A percentile compares a stretch with the other conserved stretches of the same genome.
Evolutionary conservation across 1,284 basidiomycete species (phyloP).

Genomic region (Boletus smithii): DNA sequence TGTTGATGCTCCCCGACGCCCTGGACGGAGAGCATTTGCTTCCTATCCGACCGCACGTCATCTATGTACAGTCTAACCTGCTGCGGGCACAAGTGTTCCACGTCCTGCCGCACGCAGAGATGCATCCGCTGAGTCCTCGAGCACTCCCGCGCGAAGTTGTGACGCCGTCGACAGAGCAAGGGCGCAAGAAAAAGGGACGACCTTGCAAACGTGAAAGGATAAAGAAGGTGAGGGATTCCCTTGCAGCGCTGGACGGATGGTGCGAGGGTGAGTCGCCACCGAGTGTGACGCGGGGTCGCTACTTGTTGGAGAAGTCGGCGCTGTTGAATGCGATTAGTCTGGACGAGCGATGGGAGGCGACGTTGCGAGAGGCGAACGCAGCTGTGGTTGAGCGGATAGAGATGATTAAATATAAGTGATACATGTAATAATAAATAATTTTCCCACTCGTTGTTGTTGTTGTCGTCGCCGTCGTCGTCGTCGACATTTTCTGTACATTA

Average conservation of each 20-base stretch:
- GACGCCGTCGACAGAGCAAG: background rate
- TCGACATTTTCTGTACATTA: background rate
- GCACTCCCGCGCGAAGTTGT: constrained; percentile 63
- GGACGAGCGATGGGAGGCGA: constrained; percentile 16
- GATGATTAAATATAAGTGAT: constrained; percentile 41
- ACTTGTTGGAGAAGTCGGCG: constrained; percentile 39
- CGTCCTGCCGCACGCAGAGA: constrained; percentile 51
- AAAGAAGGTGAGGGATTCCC: constrained; percentile 47
- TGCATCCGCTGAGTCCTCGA: constrained; percentile 57
- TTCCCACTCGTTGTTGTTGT: constrained; percentile 2
- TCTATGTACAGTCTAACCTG: constrained; percentile 48
- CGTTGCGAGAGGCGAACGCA: constrained; percentile 43
- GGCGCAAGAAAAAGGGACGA: constrained; percentile 58
- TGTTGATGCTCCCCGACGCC: constrained; percentile 45
- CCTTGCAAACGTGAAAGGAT: constrained; percentile 60
- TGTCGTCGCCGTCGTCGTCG: constrained; percentile 4
- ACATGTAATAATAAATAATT: background rate
- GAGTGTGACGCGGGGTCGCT: constrained; percentile 37
- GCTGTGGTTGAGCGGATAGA: constrained; percentile 51
- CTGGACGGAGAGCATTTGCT: constrained; percentile 40
- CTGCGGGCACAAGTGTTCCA: constrained; percentile 50
- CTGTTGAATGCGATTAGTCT: constrained; percentile 38
- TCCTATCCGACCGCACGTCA: constrained; percentile 48
- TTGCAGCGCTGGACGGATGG: constrained; percentile 49
- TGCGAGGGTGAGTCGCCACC: constrained; percentile 28